Base-by-base conservation (phyloP, 2,329 filamentous ascomycete species). In the Aspergillus jensenii region DNA sequence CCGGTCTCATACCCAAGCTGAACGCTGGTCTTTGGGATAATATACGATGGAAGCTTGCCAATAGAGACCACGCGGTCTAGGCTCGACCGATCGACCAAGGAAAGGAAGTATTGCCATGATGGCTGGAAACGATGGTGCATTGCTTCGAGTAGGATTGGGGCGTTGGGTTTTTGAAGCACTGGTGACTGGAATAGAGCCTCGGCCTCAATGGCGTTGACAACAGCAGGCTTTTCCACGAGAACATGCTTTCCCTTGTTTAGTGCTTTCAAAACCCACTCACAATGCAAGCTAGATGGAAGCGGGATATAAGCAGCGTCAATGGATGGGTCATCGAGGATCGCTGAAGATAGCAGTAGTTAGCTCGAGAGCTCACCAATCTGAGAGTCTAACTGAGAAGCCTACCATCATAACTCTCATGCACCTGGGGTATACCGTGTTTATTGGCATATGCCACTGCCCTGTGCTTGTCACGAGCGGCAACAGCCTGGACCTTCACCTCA, bases 51-150 rank as follows among this genome's bases (percentile, higher is more conserved):
- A 68, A 58, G 54, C 79, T 35, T 49, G 58, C 33, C 49, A 9
- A 44, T 41, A 11, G 41, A 48, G 17, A 43, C 44, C 21, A 46
- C 44, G 19, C 25, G 44, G 6, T 46, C 50, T 17, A 39, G 41
- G 23, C 31, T 51, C 35, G 44, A 17, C 3, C 35, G 12, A 33
- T 56, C 47, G 45, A 59, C 37, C 5, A 41, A 33, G 3, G 53
- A 47, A 5, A 56, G 49, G 64, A 83, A 82, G 2, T 63, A 65
- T 21, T 74, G 68, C 74, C 77, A 81, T 2, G 76, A 73, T 0
- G 82, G 82, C 59, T 82, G 78, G 65, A 85, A 84, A 25, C 75
- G 71, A 58, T 75, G 74, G 63, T 84, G 82, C 57, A 81, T 79
- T 3, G 82, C 82, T 68, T 86, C 83, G 3, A 85, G 74, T 2